Evolutionary conservation across 169 alveolate species (phyloP), one percentile per base, ranked within the genome.

Genomic region (Plasmodium cynomolgi): DNA sequence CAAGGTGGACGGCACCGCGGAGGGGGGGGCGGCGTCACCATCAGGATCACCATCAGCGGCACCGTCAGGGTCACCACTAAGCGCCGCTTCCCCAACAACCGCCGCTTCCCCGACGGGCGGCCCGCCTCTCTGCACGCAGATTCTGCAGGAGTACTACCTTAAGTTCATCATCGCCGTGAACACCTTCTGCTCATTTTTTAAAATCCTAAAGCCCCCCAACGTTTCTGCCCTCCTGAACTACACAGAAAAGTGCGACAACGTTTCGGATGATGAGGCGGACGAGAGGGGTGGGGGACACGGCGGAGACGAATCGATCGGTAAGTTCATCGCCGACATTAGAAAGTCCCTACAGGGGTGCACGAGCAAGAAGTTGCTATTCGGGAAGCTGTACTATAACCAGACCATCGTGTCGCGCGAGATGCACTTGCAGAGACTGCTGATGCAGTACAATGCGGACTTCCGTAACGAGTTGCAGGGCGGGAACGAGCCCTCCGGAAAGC

Each of bases 271-370:
- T 75, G 56, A 74, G 79, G 56, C 44, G 23, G 68, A 54, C 1
- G 77, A 86, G 54, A 31, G 13, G 13, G 79, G 58, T 0, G 79
- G 37, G 47, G 0, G n/a, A 2, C 23, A 3, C 9, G 26, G 20
- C 8, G 71, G 83, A 20, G 83, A 71, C 11, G 81, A 86, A 77
- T 80, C 85, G 2, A 37, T 86, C 31, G 50, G 34, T 3, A 77
- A 86, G 81, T 86, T 77, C 31, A 37, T 86, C 68, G 8, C 62
- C 5, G 93, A 86, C 17, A 86, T 86, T 58, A 77, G 81, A 37
- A 86, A 86, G 44, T 77, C 93, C 33, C 71, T 86, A 86, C 93
- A 86, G 68, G 93, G 93, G 81, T 86, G 93, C 71, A 86, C 93
- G 6, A 86, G 93, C 68, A 86, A 86, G 54, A 86, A 86, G 26